Conservation (phyloP, 2,329 filamentous ascomycete species). For the Claviceps sp. region DNA sequence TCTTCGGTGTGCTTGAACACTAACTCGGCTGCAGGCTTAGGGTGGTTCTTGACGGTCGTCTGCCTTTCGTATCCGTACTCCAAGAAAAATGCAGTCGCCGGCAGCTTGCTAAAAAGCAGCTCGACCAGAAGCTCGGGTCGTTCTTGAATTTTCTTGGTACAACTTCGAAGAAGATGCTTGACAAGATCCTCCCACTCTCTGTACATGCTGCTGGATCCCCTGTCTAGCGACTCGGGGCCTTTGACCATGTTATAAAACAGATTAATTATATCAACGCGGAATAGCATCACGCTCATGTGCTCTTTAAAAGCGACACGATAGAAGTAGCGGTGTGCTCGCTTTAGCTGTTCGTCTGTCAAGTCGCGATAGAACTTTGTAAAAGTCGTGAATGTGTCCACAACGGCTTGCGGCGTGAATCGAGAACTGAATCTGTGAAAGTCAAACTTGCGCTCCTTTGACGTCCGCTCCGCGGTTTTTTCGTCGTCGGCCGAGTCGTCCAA, state of each 20-base stretch:
- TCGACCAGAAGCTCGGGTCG: constrained; percentile 78
- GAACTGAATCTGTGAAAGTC: constrained; percentile 76
- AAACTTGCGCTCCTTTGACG: constrained; percentile 76
- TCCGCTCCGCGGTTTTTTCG: constrained; percentile 52
- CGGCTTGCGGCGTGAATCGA: constrained; percentile 71
- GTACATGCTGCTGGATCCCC: constrained; percentile 41
- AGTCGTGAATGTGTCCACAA: constrained; percentile 76
- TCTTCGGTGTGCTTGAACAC: constrained; percentile 65
- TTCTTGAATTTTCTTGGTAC: constrained; percentile 73
- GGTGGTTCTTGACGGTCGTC: constrained; percentile 49
- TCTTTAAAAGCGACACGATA: constrained; percentile 92
- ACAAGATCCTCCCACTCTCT: constrained; percentile 87
- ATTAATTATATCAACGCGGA: constrained; percentile 78
- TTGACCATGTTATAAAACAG: constrained; percentile 87
- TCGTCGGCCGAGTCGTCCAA: constrained; percentile 63
- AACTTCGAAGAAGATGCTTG: constrained; percentile 68
- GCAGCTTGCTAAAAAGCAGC: constrained; percentile 88
- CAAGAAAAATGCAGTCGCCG: constrained; percentile 69
- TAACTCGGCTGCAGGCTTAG: constrained; percentile 64
- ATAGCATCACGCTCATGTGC: constrained; percentile 77
- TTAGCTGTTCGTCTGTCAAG: constrained; percentile 65
- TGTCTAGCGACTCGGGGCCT: constrained; percentile 64
- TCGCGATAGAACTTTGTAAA: constrained; percentile 74
- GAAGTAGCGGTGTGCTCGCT: constrained; percentile 86
- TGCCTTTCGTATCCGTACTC: constrained; percentile 84